These are phyloP conservation scores for Amanita pseudoporphyria DNA, from an alignment of 768 basidiomycete species.

Conservation along the genomic window DNA sequence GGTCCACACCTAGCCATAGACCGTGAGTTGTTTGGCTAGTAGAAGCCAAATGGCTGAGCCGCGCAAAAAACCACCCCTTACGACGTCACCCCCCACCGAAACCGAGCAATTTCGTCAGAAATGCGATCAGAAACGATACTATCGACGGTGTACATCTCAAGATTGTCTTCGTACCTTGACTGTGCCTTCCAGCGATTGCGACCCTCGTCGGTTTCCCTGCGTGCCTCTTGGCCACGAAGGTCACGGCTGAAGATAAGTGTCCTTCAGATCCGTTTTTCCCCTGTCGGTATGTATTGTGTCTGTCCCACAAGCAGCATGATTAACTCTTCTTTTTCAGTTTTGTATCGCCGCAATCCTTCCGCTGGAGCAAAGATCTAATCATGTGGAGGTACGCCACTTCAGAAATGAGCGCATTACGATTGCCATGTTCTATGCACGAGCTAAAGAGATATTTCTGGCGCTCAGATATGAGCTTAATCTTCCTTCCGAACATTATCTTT, in stretches of 20 bases:
- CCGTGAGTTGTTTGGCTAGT: too few relatives aligned
- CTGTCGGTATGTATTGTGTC: constrained; percentile 24
- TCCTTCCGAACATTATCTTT: constrained; percentile 52
- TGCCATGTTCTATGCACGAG: constrained; percentile 68
- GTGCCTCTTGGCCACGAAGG: too few relatives aligned
- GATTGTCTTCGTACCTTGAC: constrained; percentile 1
- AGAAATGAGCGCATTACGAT: constrained; percentile 32
- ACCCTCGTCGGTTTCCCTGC: constrained; percentile 6
- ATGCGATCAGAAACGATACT: background rate
- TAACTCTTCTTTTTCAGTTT: constrained; percentile 28
- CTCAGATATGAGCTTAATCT: constrained; percentile 69
- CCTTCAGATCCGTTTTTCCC: constrained; percentile 23
- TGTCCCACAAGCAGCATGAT: background rate
- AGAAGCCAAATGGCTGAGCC: too few relatives aligned
- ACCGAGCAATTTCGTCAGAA: too few relatives aligned
- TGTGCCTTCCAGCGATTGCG: constrained; percentile 12
- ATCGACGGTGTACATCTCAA: background rate
- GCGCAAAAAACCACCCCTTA: too few relatives aligned
- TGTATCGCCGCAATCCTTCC: constrained; percentile 57
- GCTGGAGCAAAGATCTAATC: constrained; percentile 61
- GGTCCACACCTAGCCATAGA: too few relatives aligned
- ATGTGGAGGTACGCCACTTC: constrained; percentile 33
- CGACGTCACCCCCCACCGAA: too few relatives aligned
- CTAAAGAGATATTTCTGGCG: constrained; percentile 75
- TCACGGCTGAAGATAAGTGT: constrained; percentile 18